Conservation (phyloP, 1,139 yeast genomes). For the Geotrichum phurueaensis region DNA sequence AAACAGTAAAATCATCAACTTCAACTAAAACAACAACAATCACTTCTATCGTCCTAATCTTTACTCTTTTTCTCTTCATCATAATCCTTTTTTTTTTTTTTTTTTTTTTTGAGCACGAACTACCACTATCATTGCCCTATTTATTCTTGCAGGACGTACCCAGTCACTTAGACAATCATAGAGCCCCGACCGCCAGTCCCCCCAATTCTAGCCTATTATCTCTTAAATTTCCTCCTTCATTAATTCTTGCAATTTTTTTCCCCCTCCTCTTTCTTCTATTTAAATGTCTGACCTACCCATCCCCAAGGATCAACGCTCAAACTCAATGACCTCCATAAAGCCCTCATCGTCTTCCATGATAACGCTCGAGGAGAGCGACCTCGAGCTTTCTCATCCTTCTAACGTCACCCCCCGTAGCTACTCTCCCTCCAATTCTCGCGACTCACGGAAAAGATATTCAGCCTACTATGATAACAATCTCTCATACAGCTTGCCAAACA, state of each 20-base stretch:
- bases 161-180: neutral
- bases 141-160: neutral
- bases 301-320: neutral
- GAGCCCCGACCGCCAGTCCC: neutral
- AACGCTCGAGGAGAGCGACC: slow-evolving; percentile 16
- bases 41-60: neutral
- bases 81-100: too few relatives aligned
- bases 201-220: neutral
- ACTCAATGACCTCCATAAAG: neutral
- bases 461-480: neutral
- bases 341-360: slow-evolving; percentile 8
- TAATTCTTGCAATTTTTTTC: too few relatives aligned
- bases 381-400: slow-evolving; percentile 7
- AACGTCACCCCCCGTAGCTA: slow-evolving; percentile 6
- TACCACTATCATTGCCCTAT: neutral
- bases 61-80: too few relatives aligned
- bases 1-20: too few relatives aligned
- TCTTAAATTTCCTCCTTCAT: neutral
- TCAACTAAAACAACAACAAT: neutral
- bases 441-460: slow-evolving; percentile 5
- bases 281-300: neutral
- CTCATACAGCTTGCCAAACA: neutral
- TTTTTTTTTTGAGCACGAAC: neutral
- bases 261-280: neutral
- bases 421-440: neutral